Base-by-base conservation (phyloP, 1,284 basidiomycete genomes). In the Afroboletus lepidellus region DNA sequence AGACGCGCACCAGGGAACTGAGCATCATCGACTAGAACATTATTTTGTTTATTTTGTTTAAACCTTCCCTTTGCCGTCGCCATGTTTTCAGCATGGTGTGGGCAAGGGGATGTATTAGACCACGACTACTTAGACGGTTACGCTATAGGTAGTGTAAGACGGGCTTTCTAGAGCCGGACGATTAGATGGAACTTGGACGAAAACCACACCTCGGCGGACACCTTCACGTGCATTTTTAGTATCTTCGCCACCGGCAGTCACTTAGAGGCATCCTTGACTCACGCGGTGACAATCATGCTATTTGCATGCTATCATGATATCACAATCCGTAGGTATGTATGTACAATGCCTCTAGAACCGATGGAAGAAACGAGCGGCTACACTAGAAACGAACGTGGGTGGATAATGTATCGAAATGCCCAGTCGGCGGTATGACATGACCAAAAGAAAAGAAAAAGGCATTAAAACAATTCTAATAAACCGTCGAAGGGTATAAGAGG, bases 1-100 rank as follows among this genome's bases (percentile, higher is more conserved):
- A 87, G 63, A 77, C 85, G 25, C 78, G 91, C 38, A 80, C 78
- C 51, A 76, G 80, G 56, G 87, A 91, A 65, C 73, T 91, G 56
- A 87, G 73, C 61, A 88, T 90, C 60, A 81, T 90, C 60, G 87
- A 86, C 56, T 90, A 60, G 57, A 53, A 9, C 21, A 7, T 20
- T 16, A 3, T 36, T 18, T 46, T 43, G 21, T 9, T 41, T 15
- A 5, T 33, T 30, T 47, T 15, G 5, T 18, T 13, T 25, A 25
- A 11, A 20, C 13, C 36, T 42, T 21, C 36, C 38, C 12, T 34
- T 33, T 12, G 13, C 3, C 7, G n/a, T 29, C 16, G 50, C 39
- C 41, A 37, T 37, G 38, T 16, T 34, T 24, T 41, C 16, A 18
- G 27, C 36, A 15, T 48, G 46, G 30, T 37, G 12, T 24, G 27